A percentile compares a stretch with the other conserved stretches of the same genome.
Conservation (phyloP, 2,329 filamentous ascomycete genomes). For the Trichoderma sp. region DNA sequence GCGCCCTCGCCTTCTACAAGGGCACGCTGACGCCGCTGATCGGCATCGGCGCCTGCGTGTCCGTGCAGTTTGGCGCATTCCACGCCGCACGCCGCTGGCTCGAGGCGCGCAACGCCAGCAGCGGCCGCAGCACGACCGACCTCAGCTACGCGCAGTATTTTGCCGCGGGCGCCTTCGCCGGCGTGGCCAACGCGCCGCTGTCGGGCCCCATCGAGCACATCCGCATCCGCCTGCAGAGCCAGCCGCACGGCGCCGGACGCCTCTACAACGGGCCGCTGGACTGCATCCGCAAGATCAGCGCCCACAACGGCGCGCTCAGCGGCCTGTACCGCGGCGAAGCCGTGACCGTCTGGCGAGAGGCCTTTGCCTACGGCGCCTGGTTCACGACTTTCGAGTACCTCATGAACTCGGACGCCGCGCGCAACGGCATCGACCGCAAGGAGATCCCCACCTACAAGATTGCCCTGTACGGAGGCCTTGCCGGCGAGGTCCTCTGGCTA, state of each 20-base stretch:
- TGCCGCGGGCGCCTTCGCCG: conserved; percentile 85
- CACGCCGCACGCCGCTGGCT: conserved; percentile 86
- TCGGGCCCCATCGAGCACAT: conserved; percentile 96
- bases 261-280: conserved; percentile 86
- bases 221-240: conserved; percentile 91
- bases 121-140: conserved; percentile 58
- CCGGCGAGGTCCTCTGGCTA: conserved; percentile 92
- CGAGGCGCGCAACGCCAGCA: conserved; percentile 68
- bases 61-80: conserved; percentile 98
- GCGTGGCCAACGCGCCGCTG: conserved; percentile 83
- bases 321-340: conserved; percentile 86
- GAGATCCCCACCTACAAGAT: conserved; percentile 84
- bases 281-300: conserved; percentile 81
- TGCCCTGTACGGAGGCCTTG: conserved; percentile 87
- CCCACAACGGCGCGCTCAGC: conserved; percentile 62
- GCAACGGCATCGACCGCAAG: conserved; percentile 73
- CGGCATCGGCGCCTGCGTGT: conserved; percentile 95
- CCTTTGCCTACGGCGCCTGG: conserved; percentile 93
- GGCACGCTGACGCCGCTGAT: conserved; percentile 92
- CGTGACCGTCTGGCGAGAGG: conserved; percentile 86
- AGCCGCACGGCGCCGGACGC: conserved; percentile 79
- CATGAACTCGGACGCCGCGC: conserved; percentile 84
- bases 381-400: conserved; percentile 94
- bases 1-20: conserved; percentile 94
- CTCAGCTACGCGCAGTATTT: conserved; percentile 88